Percentiles rank a stretch among this genome's conserved stretches.
phyloP scores from a whole-genome alignment of 805 yeast species.

The Sugiyamaella mastotermitis region DNA sequence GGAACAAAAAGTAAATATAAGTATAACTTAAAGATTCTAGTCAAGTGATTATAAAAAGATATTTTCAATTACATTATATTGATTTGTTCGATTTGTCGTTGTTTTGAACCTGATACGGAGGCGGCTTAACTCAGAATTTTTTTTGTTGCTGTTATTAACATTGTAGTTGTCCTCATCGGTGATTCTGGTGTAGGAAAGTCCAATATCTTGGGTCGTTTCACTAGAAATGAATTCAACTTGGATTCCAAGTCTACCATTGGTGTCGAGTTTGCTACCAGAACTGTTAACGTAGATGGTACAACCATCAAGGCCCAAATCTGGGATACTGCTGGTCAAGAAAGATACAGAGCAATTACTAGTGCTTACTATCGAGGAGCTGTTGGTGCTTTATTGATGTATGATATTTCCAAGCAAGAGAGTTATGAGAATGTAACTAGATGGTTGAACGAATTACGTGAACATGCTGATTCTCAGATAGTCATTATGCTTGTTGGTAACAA shows the following conservation, averaged over 20 bases:
- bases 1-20: too few relatives aligned
- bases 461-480: slow-evolving; percentile 94
- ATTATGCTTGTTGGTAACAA: slow-evolving; percentile 96
- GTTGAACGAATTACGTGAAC: slow-evolving; percentile 93
- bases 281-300: slow-evolving; percentile 90
- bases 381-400: slow-evolving; percentile 94
- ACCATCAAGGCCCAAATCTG: slow-evolving; percentile 95
- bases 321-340: slow-evolving; percentile 99
- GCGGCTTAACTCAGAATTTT: background rate
- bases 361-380: slow-evolving; percentile 98
- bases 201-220: slow-evolving; percentile 85
- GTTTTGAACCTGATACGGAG: too few relatives aligned
- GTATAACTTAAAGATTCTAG: too few relatives aligned
- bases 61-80: too few relatives aligned
- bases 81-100: too few relatives aligned
- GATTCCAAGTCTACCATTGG: slow-evolving; percentile 95
- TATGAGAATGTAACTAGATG: slow-evolving; percentile 84
- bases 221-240: slow-evolving; percentile 90
- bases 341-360: slow-evolving; percentile 95
- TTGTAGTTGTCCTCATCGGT: slow-evolving; percentile 79
- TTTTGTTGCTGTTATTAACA: background rate
- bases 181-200: slow-evolving; percentile 98
- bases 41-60: too few relatives aligned
- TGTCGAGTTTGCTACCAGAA: slow-evolving; percentile 96
- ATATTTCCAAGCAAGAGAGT: slow-evolving; percentile 88